Evolutionary conservation across 2,329 filamentous ascomycete genomes (phyloP).

Genomic region (Dactylellina haptotyla): DNA sequence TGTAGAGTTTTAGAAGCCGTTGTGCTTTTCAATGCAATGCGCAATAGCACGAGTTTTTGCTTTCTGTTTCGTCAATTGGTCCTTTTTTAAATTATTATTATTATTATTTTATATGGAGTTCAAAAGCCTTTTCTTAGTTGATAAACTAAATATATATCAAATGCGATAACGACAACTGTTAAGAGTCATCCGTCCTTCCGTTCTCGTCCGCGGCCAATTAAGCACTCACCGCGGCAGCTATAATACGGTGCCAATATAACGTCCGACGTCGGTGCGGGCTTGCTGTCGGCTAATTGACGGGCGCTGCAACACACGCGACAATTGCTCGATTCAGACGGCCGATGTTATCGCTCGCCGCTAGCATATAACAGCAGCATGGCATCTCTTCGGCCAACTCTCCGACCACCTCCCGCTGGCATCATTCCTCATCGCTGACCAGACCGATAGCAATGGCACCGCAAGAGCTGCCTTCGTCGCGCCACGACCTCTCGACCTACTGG

Average conservation of each 20-base stretch:
- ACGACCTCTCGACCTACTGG: constrained; percentile 93
- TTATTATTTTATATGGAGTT: too few relatives aligned
- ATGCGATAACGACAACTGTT: too few relatives aligned
- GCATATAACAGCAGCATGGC: too few relatives aligned
- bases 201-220: background rate
- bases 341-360: background rate
- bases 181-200: constrained; percentile 1
- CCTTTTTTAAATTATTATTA: background rate
- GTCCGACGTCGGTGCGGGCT: constrained; percentile 46
- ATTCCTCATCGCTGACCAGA: constrained; percentile 23
- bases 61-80: background rate
- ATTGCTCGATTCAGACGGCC: too few relatives aligned
- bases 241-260: background rate
- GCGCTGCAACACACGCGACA: constrained; percentile 17
- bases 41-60: background rate
- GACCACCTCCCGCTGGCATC: background rate
- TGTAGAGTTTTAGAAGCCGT: constrained; percentile 48
- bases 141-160: too few relatives aligned
- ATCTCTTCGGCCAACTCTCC: too few relatives aligned
- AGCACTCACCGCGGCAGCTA: background rate
- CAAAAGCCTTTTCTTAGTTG: too few relatives aligned
- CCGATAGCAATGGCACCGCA: constrained; percentile 65
- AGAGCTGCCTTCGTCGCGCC: constrained; percentile 88
- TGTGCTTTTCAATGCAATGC: background rate
- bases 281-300: constrained; percentile 39